Evolutionary conservation across 1,139 yeast genomes (phyloP), one percentile per base, ranked within the genome.

Genomic region (Scheffersomyces parashehatae): DNA sequence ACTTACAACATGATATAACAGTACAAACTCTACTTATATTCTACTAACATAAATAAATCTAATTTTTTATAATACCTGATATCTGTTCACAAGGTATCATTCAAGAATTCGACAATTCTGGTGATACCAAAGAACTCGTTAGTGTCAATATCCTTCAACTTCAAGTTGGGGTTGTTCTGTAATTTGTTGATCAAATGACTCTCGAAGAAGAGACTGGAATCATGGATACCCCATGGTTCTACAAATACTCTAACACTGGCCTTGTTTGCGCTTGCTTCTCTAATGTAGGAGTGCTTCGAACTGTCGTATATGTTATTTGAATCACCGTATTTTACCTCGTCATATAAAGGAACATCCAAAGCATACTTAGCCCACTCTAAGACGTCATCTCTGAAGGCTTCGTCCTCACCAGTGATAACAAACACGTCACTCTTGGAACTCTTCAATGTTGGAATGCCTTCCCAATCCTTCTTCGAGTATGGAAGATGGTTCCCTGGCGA

Each of bases 191-290:
- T 39, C 4, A 55, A 37, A 5, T 35, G 42, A 44, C 62, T 58
- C 46, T 73, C 79, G 43, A 68, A 60, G 47, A 67, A 64, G 35
- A 73, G 62, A 28, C 54, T 41, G 0, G 70, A 48, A 51, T 72
- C 79, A 51, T 74, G 79, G 16, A 72, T 58, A 3, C 79, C 79
- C 68, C 68, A 65, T 0, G 78, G 79, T 49, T 73, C 78, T 29
- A 73, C 60, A 44, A 55, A 64, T 3, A 65, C 50, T 29, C 58
- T 42, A 39, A 64, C 53, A 41, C 50, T 47, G 39, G 57, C 54
- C 37, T 46, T 46, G 28, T 36, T 37, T 43, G 47, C 35, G 45
- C 43, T 24, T 50, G 37, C 39, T 52, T 46, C 38, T 55, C 41
- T 41, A 43, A 46, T 28, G 46, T 55, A 54, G 33, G 41, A 52